Conservation (phyloP, 768 basidiomycete genomes). For the Pleurotus citrinopileatus region DNA sequence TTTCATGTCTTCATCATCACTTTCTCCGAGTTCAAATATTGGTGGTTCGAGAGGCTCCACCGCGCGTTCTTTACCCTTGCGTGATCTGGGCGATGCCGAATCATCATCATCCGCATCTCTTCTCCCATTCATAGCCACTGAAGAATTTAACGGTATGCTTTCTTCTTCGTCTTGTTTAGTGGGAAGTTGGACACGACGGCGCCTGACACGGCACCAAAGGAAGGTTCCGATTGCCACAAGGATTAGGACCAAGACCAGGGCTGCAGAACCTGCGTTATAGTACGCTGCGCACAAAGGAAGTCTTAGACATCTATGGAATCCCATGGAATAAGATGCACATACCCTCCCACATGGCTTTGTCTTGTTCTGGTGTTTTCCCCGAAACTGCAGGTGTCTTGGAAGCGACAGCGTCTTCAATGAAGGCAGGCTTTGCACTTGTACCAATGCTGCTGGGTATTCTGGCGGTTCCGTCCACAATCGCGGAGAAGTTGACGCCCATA, state of each 20-base stretch:
- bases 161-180: conserved; percentile 50
- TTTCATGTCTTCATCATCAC: conserved; percentile 42
- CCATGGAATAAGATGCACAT: conserved; percentile 17
- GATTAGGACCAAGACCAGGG: conserved; percentile 78
- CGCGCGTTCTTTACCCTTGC: conserved; percentile 51
- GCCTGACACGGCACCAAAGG: conserved; percentile 73
- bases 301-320: conserved; percentile 8
- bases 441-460: conserved; percentile 82
- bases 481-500: conserved; percentile 87
- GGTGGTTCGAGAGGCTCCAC: conserved; percentile 30
- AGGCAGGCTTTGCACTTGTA: conserved; percentile 60
- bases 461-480: conserved; percentile 78
- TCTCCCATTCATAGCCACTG: conserved; percentile 30
- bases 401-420: conserved; percentile 42
- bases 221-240: conserved; percentile 65
- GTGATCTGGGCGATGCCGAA: conserved; percentile 21
- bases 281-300: conserved; percentile 54
- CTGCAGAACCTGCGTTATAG: conserved; percentile 89
- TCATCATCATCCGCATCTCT: conserved; percentile 46
- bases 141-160: conserved; percentile 60
- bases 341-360: conserved; percentile 93
- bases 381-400: conserved; percentile 33
- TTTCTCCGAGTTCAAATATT: conserved; percentile 59
- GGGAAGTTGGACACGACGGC: conserved; percentile 40
- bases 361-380: conserved; percentile 69